Evolutionary conservation across 345 rosid genomes (phyloP).

Genomic region (Euphorbia lathyris): DNA sequence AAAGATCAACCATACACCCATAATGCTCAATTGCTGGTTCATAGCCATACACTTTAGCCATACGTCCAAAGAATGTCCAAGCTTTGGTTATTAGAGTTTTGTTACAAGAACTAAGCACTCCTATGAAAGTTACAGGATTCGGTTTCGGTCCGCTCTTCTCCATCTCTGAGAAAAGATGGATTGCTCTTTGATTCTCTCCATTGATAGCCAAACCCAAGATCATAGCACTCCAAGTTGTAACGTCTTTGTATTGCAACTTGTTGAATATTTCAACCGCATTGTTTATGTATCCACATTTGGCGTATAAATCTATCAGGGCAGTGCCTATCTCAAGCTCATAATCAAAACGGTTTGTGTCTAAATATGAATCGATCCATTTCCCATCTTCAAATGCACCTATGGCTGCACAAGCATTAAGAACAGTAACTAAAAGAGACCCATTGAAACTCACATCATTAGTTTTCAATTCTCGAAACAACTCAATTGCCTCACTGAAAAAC

Average conservation of each 20-base stretch:
- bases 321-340: slow-evolving; percentile 28
- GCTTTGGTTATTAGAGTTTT: slow-evolving; percentile 26
- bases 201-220: slow-evolving; percentile 31
- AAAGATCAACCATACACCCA: slow-evolving; percentile 39
- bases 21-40: slow-evolving; percentile 35
- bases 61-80: slow-evolving; percentile 32
- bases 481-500: slow-evolving; percentile 28
- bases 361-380: slow-evolving; percentile 26
- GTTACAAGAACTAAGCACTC: slow-evolving; percentile 36
- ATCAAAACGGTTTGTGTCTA: slow-evolving; percentile 19
- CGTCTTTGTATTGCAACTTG: slow-evolving; percentile 31
- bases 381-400: slow-evolving; percentile 35
- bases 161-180: slow-evolving; percentile 24
- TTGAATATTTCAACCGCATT: slow-evolving; percentile 26
- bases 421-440: slow-evolving; percentile 32
- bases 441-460: background rate
- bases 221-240: slow-evolving; percentile 35
- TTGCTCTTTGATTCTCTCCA: slow-evolving; percentile 28
- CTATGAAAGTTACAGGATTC: slow-evolving; percentile 33
- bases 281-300: slow-evolving; percentile 26
- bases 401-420: slow-evolving; percentile 31
- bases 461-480: slow-evolving; percentile 31
- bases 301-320: slow-evolving; percentile 32
- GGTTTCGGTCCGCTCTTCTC: slow-evolving; percentile 33
- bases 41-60: slow-evolving; percentile 30